Base-by-base conservation (phyloP, 768 basidiomycete species). In the Phaffia tasmanica region DNA sequence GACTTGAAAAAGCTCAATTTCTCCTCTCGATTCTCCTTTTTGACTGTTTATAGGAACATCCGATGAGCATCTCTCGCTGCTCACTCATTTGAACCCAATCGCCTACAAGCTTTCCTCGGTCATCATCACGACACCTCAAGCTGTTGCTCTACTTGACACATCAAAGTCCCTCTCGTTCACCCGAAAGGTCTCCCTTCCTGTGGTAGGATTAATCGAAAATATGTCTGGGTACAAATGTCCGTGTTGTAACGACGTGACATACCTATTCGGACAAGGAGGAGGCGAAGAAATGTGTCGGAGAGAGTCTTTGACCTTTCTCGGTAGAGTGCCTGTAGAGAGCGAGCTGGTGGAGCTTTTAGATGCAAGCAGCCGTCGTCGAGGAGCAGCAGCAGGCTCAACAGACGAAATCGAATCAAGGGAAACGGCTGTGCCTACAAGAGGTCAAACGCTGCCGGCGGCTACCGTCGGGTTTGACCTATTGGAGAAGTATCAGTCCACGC, bases 181-280 rank as follows among this genome's bases (percentile, higher is more conserved):
- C 18, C 87, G 87, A 21, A 83, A 89, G 11, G 87, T 92, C 70
- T 82, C 83, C 60, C 79, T 98, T 16, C 91, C 87, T 18, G 85
- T 99, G 47, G 79, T 94, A 64, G 95, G 95, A 11, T 76, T 99
- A 59, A 85, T 99, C 72, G 95, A 98, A 75, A 99, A 98, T 78
- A 98, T 98, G 95, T 88, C 89, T 70, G 95, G 95, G 59, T 98
- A 95, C 77, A 88, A 87, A 23, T 98, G 94, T 68, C 95, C 95
- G 55, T 95, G 93, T 74, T 98, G 95, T 75, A 89, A 89, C 19
- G 93, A 97, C 76, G 80, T 97, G 71, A 89, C 85, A 79, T 89
- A 94, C 75, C 83, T 95, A 63, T 99, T 98, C 76, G 95, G 92
- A 9, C 86, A 85, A 4, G 91, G 91, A 19, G 95, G 95, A 1